Evolutionary conservation across 1,139 yeast genomes (phyloP).

Genomic region (Saccharomyces hybrid): DNA sequence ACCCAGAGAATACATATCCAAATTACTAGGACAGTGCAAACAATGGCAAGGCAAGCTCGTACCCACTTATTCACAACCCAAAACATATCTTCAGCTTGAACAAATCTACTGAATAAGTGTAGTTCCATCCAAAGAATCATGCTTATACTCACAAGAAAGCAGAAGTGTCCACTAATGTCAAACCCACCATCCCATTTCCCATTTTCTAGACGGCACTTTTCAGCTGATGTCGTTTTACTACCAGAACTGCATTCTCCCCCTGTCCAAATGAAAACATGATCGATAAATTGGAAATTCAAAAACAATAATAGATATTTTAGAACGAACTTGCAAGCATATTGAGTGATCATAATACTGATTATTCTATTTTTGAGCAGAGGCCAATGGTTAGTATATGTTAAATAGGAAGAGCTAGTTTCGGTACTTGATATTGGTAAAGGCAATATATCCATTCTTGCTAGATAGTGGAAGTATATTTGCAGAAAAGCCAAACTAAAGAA

Average conservation of each 20-base stretch:
- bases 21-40: slow-evolving; percentile 22
- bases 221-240: slow-evolving; percentile 20
- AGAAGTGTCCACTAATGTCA: slow-evolving; percentile 60
- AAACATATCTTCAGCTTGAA: slow-evolving; percentile 12
- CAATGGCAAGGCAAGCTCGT: slow-evolving; percentile 8
- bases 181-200: slow-evolving; percentile 51
- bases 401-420: background rate
- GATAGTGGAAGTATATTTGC: slow-evolving; percentile 10
- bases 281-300: slow-evolving; percentile 29
- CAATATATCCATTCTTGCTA: background rate
- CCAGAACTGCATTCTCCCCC: slow-evolving; percentile 33
- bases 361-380: background rate
- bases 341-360: slow-evolving; percentile 9
- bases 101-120: slow-evolving; percentile 11
- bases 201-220: slow-evolving; percentile 21
- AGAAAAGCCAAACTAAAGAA: slow-evolving; percentile 17
- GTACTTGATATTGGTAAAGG: slow-evolving; percentile 1
- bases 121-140: slow-evolving; percentile 39
- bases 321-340: slow-evolving; percentile 23
- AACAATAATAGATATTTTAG: slow-evolving; percentile 23
- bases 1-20: slow-evolving; percentile 45
- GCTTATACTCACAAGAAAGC: slow-evolving; percentile 45
- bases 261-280: slow-evolving; percentile 30
- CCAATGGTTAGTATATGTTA: background rate
- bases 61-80: slow-evolving; percentile 7